phyloP scores from a whole-genome alignment of 192 early-diverging fungal genomes.

The Coemansia sp. region DNA sequence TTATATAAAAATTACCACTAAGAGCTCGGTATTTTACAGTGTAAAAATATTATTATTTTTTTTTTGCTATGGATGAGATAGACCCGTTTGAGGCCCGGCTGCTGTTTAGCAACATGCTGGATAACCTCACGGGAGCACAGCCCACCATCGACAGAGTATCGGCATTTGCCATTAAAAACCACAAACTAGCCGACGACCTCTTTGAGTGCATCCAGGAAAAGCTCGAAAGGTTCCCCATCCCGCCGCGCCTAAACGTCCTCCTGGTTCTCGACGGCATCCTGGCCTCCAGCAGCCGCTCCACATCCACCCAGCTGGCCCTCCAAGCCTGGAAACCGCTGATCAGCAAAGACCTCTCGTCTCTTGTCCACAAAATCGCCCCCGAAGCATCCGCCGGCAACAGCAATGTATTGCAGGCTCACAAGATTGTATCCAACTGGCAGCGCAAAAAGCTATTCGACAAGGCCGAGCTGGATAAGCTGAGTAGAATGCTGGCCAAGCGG shows the following conservation, averaged over 20 bases:
- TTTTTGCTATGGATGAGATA: constrained; percentile 44
- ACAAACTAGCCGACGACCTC: constrained; percentile 39
- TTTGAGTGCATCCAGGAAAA: constrained; percentile 54
- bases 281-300: not conserved
- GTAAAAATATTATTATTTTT: not conserved
- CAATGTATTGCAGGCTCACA: constrained; percentile 41
- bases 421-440: constrained; percentile 39
- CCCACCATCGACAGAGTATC: constrained; percentile 46
- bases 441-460: constrained; percentile 25
- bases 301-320: constrained; percentile 1
- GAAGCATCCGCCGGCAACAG: constrained; percentile 34
- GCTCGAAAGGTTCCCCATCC: constrained; percentile 36
- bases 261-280: constrained; percentile 53
- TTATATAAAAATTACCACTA: not conserved
- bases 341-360: constrained; percentile 21
- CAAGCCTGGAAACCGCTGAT: constrained; percentile 39
- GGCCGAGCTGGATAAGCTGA: constrained; percentile 14
- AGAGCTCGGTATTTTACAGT: not conserved
- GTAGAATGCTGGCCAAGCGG: constrained; percentile 20
- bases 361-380: constrained; percentile 38
- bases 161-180: constrained; percentile 46
- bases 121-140: constrained; percentile 46
- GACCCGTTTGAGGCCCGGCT: constrained; percentile 54
- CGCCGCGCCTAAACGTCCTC: constrained; percentile 52
- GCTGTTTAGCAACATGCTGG: constrained; percentile 54